A percentile compares a stretch with the other conserved stretches of the same genome.
Evolutionary conservation across 2,329 filamentous ascomycete genomes (phyloP).

Genomic region (Paramyrothecium sp.): DNA sequence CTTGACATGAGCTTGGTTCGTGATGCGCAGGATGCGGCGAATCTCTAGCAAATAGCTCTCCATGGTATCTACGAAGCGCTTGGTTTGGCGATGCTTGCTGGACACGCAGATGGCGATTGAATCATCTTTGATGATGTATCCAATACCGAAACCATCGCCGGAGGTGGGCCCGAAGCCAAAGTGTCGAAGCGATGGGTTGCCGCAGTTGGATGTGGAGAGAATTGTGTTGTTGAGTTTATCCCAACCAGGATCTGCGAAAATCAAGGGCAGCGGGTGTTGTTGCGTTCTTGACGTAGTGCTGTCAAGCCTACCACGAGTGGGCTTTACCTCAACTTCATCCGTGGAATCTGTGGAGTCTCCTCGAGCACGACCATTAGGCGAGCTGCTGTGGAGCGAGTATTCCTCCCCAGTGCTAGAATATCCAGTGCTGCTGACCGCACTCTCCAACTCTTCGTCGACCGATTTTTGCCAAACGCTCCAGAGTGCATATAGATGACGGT

Average conservation of each 20-base stretch:
- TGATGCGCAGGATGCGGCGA: constrained; percentile 75
- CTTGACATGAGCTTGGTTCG: constrained; percentile 43
- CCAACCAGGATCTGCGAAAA: constrained; percentile 90
- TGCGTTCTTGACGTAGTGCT: constrained; percentile 50
- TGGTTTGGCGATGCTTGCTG: constrained; percentile 91
- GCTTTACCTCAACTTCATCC: constrained; percentile 29
- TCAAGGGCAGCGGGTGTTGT: constrained; percentile 61
- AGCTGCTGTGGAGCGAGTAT: constrained; percentile 43
- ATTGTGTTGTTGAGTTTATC: constrained; percentile 94
- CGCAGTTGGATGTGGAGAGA: constrained; percentile 96
- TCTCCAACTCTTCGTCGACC: constrained; percentile 64
- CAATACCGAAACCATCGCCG: constrained; percentile 92
- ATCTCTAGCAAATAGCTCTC: constrained; percentile 92
- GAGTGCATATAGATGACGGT: constrained; percentile 89
- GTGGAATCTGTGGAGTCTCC: constrained; percentile 43
- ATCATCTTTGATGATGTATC: constrained; percentile 88
- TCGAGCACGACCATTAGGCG: constrained; percentile 50
- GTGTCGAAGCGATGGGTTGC: constrained; percentile 89
- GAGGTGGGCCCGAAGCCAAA: constrained; percentile 97
- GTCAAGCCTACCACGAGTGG: constrained; percentile 49
- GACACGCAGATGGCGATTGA: constrained; percentile 87
- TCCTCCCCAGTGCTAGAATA: constrained; percentile 60
- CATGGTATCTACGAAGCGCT: constrained; percentile 82
- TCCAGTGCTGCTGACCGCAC: constrained; percentile 56
- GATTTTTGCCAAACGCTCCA: constrained; percentile 93